A percentile compares a stretch with the other conserved stretches of the same genome.
Evolutionary conservation across 495 filamentous ascomycete genomes (phyloP).

Genomic region (Aspergillus nidulans): DNA sequence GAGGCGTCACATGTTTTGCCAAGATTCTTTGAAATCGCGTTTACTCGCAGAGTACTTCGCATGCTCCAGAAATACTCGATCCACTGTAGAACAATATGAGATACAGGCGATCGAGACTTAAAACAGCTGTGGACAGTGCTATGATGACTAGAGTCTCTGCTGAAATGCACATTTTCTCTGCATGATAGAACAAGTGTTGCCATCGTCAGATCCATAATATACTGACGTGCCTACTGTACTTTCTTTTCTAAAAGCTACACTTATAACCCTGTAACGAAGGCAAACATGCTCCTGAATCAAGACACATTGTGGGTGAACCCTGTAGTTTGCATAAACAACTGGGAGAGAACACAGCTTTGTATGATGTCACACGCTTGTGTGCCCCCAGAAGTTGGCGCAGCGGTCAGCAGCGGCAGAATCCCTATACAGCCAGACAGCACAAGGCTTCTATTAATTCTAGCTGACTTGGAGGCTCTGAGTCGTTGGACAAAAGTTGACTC

Average conservation of each 20-base stretch:
- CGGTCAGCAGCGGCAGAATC: conserved; percentile 2
- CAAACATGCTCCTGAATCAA: no score
- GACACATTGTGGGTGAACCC: not conserved
- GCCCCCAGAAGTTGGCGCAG: not conserved
- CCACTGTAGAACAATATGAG: not conserved
- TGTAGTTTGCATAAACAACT: not conserved
- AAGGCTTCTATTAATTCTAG: not conserved
- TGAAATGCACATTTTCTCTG: no score
- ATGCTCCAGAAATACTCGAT: no score
- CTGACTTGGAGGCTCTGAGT: not conserved
- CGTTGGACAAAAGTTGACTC: not conserved
- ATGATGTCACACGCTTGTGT: conserved; percentile 1
- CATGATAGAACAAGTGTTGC: no score
- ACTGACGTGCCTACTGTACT: not conserved
- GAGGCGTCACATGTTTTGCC: conserved; percentile 1
- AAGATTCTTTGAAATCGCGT: not conserved
- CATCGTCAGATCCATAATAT: not conserved
- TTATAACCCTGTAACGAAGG: no score
- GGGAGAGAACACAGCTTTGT: not conserved
- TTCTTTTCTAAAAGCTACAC: not conserved
- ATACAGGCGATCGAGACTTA: not conserved
- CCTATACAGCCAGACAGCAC: not conserved
- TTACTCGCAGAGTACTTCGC: not conserved
- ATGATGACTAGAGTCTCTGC: no score
- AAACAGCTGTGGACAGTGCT: not conserved